A percentile compares a stretch with the other conserved stretches of the same genome.
These are phyloP conservation scores for Termitomyces sp. DNA, from an alignment of 768 basidiomycete genomes.

Conservation along the genomic window DNA sequence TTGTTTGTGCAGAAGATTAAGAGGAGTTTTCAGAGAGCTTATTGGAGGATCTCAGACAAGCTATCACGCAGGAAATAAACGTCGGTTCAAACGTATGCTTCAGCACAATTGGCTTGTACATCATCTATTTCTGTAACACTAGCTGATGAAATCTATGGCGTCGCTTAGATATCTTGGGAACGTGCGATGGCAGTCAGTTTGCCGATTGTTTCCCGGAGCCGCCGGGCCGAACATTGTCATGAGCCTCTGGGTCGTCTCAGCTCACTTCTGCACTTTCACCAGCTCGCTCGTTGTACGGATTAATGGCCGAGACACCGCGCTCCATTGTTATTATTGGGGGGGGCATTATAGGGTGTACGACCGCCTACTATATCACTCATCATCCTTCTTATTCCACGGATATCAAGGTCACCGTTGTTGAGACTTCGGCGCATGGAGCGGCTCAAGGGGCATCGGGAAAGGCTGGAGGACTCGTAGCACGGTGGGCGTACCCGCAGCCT, in stretches of 20 bases:
- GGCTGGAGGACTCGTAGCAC: conserved; percentile 81
- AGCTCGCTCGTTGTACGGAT: not conserved
- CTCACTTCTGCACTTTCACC: not conserved
- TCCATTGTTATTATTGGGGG: conserved; percentile 79
- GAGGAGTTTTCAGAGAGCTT: not conserved
- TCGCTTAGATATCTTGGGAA: not conserved
- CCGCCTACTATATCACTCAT: conserved; percentile 74
- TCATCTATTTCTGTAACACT: not conserved
- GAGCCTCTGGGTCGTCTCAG: not conserved
- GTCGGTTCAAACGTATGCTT: not conserved
- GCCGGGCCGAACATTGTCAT: not conserved
- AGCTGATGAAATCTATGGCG: not conserved
- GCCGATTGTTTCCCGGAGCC: not conserved
- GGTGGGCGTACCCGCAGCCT: conserved; percentile 78
- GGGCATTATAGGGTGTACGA: conserved; percentile 84
- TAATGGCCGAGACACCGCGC: conserved; percentile 17
- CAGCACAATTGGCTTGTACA: not conserved
- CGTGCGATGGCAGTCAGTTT: not conserved
- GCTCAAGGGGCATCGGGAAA: conserved; percentile 86
- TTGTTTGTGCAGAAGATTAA: not conserved
- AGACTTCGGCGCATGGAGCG: conserved; percentile 63
- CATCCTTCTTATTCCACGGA: conserved; percentile 46
- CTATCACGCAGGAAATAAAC: not conserved
- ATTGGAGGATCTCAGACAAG: not conserved
- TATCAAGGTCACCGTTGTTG: conserved; percentile 59